phyloP scores from a whole-genome alignment of 2,329 filamentous ascomycete genomes.

The Cladosporium phlei region DNA sequence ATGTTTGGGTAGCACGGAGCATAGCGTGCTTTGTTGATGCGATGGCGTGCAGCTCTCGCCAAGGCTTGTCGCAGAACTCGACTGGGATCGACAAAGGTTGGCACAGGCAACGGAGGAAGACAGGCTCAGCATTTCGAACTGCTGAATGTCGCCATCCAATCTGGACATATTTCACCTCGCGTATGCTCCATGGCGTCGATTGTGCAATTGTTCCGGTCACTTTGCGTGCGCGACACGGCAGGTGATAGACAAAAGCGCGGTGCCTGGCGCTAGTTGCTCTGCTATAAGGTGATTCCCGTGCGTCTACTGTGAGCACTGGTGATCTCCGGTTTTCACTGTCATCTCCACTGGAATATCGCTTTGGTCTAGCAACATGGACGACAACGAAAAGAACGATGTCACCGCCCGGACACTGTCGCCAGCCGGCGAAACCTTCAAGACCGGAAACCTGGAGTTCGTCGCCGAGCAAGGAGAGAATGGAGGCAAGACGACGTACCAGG shows the following conservation, averaged over 20 bases:
- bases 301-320: not conserved
- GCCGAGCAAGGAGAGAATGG: slow-evolving; percentile 47
- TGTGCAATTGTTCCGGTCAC: not conserved
- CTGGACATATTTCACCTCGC: too few species aligned
- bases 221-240: slow-evolving; percentile 8
- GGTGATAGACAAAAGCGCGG: not conserved
- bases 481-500: slow-evolving; percentile 51
- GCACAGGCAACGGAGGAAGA: not conserved
- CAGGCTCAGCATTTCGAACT: not conserved
- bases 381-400: slow-evolving; percentile 7
- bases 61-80: not conserved
- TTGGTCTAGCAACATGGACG: slow-evolving; percentile 3
- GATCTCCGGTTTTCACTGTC: not conserved
- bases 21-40: slow-evolving; percentile 6
- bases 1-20: too few species aligned
- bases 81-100: too few species aligned
- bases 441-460: slow-evolving; percentile 42
- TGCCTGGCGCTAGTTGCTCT: not conserved
- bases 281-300: not conserved
- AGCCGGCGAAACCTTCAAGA: slow-evolving; percentile 15
- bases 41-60: slow-evolving; percentile 9
- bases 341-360: too few species aligned
- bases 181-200: slow-evolving; percentile 9
- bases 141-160: slow-evolving; percentile 4
- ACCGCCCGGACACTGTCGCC: slow-evolving; percentile 10